Evolutionary conservation across 2,329 filamentous ascomycete species (phyloP).

Genomic region (Microsporum audouinii): DNA sequence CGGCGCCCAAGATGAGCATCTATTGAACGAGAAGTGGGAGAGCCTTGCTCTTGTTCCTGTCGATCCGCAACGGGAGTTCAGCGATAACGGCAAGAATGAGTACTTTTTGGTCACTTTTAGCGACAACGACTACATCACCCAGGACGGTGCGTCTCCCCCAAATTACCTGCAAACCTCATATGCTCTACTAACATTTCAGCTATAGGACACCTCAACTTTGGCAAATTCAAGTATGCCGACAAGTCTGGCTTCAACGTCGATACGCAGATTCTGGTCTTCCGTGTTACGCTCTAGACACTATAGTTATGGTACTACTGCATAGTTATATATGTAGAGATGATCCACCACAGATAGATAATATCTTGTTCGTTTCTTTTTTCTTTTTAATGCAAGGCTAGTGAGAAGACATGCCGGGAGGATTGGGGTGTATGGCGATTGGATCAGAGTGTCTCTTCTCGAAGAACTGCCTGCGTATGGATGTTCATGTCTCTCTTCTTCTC

Average conservation of each 20-base stretch:
- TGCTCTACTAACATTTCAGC: slow-evolving; percentile 5
- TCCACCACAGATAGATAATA: neutral
- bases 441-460: too few relatives aligned
- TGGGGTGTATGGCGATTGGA: too few relatives aligned
- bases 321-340: neutral
- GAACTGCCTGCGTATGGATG: too few relatives aligned
- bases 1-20: slow-evolving; percentile 43
- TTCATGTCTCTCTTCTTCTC: too few relatives aligned
- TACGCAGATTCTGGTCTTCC: slow-evolving; percentile 53
- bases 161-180: neutral
- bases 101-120: slow-evolving; percentile 57
- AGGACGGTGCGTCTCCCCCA: slow-evolving; percentile 42
- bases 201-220: slow-evolving; percentile 46
- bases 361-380: too few relatives aligned
- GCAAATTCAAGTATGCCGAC: slow-evolving; percentile 46
- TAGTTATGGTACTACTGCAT: neutral
- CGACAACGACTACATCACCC: slow-evolving; percentile 67
- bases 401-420: too few relatives aligned
- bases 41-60: slow-evolving; percentile 52
- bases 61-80: slow-evolving; percentile 17
- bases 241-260: slow-evolving; percentile 47
- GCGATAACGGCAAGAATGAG: slow-evolving; percentile 38
- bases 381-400: too few relatives aligned
- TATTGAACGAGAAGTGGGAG: slow-evolving; percentile 73
- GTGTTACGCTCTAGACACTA: slow-evolving; percentile 6